A percentile compares a stretch with the other conserved stretches of the same genome.
Evolutionary conservation across 768 basidiomycete genomes (phyloP).

Genomic region (Tricholoma bakamatsutake): DNA sequence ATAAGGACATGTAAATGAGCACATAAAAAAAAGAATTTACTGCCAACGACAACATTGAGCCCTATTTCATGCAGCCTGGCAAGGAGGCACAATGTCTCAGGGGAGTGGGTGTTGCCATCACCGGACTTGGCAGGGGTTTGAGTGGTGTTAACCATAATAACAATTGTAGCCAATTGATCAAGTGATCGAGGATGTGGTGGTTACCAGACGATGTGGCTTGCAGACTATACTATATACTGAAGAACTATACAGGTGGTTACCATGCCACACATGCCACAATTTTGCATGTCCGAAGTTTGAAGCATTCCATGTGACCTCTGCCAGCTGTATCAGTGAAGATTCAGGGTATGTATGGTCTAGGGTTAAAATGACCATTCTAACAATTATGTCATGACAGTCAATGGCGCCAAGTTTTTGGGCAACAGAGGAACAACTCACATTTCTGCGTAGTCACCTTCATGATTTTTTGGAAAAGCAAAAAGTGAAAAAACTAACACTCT

Average conservation of each 20-base stretch:
- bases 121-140: background rate
- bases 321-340: background rate
- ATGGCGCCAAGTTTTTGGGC: background rate
- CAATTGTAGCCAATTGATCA: background rate
- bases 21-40: background rate
- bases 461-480: slow-evolving; percentile 1
- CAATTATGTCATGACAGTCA: background rate
- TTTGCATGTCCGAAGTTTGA: too few relatives aligned
- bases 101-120: background rate
- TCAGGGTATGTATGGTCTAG: background rate
- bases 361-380: background rate
- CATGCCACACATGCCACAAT: background rate
- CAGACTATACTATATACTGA: background rate
- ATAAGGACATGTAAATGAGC: background rate
- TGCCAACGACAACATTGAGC: background rate
- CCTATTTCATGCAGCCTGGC: background rate
- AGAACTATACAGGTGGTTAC: slow-evolving; percentile 1
- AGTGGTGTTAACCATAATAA: background rate
- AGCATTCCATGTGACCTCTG: background rate
- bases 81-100: background rate
- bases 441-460: background rate
- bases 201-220: background rate
- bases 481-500: background rate
- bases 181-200: background rate
- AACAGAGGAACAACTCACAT: background rate